Base-by-base conservation (phyloP, 2,329 filamentous ascomycete genomes). In the Zymoseptoria ardabiliae region DNA sequence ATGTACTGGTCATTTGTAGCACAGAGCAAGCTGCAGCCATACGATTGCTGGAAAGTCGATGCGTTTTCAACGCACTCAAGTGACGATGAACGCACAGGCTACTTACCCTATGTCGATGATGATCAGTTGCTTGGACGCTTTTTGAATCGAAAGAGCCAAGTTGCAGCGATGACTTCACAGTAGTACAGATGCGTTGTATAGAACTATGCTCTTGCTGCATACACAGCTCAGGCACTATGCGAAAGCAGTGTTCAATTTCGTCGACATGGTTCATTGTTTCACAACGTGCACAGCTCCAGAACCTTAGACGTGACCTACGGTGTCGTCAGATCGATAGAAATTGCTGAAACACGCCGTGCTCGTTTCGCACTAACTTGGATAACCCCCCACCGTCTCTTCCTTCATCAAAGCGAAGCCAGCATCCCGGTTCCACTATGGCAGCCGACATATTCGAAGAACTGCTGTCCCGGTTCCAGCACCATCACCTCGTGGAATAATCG, bases 401-500 rank as follows among this genome's bases (percentile, higher is more conserved):
- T 19, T 21, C 50, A 53, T 20, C 19, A 53, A 45, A 56, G n/a
- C 45, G 61, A 61, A 23, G 59, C 62, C 45, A 67, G 49, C 64
- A 67, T 67, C 2, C 64, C 63, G 11, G 64, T 64, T 1, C 45
- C 62, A 28, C 61, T 55, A 58, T 68, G 66, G 53, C 65, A 67
- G 4, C 64, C 64, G 13, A 66, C 57, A 55, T 67, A 67, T 56
- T 67, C 65, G 22, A 68, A 63, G 7, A 53, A 59, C 49, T 67
- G 65, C 55, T 66, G 61, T 30, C 66, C 63, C 2, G 61, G 61
- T 51, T 61, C 56, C 23, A 67, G 21, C 4, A 68, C 66, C 62
- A 67, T 62, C 20, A 68, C 65, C 45, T 68, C 66, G 35, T 67
- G 64, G 23, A 64, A 67, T 19, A 67, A 20, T 8, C 63, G 56